Percentiles rank a stretch among this genome's conserved stretches.
phyloP scores from a whole-genome alignment of 2,329 filamentous ascomycete species.

The Aspergillus niger region DNA sequence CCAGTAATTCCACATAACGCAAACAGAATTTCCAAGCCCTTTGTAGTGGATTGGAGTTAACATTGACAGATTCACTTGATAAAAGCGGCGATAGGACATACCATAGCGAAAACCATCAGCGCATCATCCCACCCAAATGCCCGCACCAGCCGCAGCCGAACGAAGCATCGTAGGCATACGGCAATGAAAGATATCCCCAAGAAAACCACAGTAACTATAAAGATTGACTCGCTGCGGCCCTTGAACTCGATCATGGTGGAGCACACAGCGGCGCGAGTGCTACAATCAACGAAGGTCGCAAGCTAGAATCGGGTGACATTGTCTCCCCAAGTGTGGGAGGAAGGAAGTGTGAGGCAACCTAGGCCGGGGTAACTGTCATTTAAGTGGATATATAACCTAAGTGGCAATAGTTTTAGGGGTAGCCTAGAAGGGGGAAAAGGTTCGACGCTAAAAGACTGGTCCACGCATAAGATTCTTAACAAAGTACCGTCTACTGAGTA shows the following conservation, averaged over 20 bases:
- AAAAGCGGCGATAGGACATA: constrained; percentile 21
- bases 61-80: neutral
- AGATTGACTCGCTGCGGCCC: constrained; percentile 36
- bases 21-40: constrained; percentile 37
- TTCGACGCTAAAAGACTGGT: neutral
- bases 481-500: neutral
- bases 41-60: constrained; percentile 12
- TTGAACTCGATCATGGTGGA: constrained; percentile 34
- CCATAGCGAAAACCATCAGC: constrained; percentile 41
- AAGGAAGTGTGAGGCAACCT: neutral
- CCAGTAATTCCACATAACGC: constrained; percentile 39
- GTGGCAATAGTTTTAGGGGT: neutral
- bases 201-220: constrained; percentile 36
- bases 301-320: constrained; percentile 10
- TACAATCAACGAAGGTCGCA: constrained; percentile 3
- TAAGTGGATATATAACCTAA: neutral
- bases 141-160: constrained; percentile 36
- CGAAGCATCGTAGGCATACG: constrained; percentile 40
- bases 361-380: neutral
- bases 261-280: constrained; percentile 3
- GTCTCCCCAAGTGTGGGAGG: constrained; percentile 10
- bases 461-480: constrained; percentile 3
- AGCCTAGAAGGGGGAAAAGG: neutral
- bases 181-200: constrained; percentile 35
- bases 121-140: constrained; percentile 44